phyloP scores from a whole-genome alignment of 1,284 basidiomycete species.

The Flammula alnicola region DNA sequence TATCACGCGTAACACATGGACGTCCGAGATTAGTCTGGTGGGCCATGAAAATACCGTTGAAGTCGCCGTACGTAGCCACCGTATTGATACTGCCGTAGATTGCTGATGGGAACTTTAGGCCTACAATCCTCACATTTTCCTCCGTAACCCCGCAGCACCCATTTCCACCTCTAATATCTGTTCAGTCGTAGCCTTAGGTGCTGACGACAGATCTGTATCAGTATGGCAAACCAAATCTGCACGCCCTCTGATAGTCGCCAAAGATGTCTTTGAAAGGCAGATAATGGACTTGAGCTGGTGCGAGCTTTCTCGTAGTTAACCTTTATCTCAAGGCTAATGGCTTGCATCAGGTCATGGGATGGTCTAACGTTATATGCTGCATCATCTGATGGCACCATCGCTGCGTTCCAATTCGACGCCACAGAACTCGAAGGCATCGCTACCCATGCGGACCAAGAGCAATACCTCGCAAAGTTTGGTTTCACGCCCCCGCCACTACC shows the following conservation, averaged over 20 bases:
- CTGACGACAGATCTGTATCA: conserved; percentile 87
- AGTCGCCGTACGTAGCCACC: conserved; percentile 72
- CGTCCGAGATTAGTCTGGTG: conserved; percentile 89
- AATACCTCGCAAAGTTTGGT: conserved; percentile 81
- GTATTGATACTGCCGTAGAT: conserved; percentile 20
- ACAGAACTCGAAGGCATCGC: conserved; percentile 87
- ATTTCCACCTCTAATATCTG: conserved; percentile 79
- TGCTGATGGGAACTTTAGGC: conserved; percentile 48
- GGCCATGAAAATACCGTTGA: conserved; percentile 99
- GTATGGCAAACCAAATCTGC: conserved; percentile 94
- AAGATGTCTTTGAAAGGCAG: conserved; percentile 93
- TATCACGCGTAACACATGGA: conserved; percentile 87
- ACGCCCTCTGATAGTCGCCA: conserved; percentile 88
- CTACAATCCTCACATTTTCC: conserved; percentile 93
- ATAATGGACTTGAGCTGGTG: conserved; percentile 97
- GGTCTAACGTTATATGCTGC: conserved; percentile 93
- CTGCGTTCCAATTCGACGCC: conserved; percentile 82
- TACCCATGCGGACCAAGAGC: conserved; percentile 71
- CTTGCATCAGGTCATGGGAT: conserved; percentile 76
- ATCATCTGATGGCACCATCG: conserved; percentile 94
- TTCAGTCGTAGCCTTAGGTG: conserved; percentile 88
- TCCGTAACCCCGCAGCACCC: conserved; percentile 69
- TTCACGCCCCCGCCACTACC: conserved; percentile 70
- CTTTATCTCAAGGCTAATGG: conserved; percentile 10
- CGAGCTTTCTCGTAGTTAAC: conserved; percentile 28